Percentiles rank a stretch among this genome's conserved stretches.
These are phyloP conservation scores for Colletotrichum spinosum DNA, from an alignment of 2,329 filamentous ascomycete species.

Conservation along the genomic window DNA sequence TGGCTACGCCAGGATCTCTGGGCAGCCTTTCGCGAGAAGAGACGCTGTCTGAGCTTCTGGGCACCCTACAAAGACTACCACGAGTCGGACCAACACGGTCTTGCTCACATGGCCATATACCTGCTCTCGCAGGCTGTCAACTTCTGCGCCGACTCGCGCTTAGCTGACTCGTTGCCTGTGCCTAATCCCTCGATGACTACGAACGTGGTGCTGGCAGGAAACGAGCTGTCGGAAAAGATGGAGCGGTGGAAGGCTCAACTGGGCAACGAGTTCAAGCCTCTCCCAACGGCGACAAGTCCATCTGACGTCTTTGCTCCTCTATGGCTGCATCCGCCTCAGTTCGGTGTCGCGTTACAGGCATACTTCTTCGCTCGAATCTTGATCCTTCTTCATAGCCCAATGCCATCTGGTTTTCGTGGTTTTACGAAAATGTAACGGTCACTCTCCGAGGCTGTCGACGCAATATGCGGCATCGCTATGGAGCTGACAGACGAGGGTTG, in stretches of 20 bases:
- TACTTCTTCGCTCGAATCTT: constrained; percentile 65
- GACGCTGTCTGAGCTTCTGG: constrained; percentile 70
- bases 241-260: constrained; percentile 48
- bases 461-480: constrained; percentile 62
- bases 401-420: constrained; percentile 50
- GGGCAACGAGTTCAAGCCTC: constrained; percentile 51
- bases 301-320: constrained; percentile 54
- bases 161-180: constrained; percentile 17
- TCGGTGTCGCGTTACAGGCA: constrained; percentile 62
- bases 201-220: constrained; percentile 34
- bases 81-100: constrained; percentile 62
- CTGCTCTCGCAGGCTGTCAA: constrained; percentile 68
- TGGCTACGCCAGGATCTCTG: constrained; percentile 76
- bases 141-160: constrained; percentile 61
- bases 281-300: constrained; percentile 47
- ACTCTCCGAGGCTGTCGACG: constrained; percentile 40
- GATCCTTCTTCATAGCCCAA: constrained; percentile 46
- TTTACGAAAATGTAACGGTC: constrained; percentile 50
- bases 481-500: constrained; percentile 54
- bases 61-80: constrained; percentile 60
- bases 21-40: constrained; percentile 70
- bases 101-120: constrained; percentile 65
- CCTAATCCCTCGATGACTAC: constrained; percentile 29
- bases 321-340: constrained; percentile 61
- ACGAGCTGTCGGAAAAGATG: constrained; percentile 43